Evolutionary conservation across 164 flowering plant species (phyloP).

Genomic region (Dillenia suffruticosa): DNA sequence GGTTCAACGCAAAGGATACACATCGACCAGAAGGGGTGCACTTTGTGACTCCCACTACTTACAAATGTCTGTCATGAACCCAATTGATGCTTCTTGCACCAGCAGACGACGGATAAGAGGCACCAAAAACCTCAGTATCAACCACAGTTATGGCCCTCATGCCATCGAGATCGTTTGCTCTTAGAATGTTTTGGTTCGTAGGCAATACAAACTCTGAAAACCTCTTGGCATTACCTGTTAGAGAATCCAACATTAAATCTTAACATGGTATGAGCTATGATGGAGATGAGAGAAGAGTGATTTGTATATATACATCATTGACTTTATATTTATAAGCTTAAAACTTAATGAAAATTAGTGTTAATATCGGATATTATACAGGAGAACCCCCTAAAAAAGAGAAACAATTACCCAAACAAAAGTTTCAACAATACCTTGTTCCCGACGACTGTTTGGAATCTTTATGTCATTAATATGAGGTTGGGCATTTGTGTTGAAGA

Average conservation of each 20-base stretch:
- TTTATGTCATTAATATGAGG: constrained; percentile 14
- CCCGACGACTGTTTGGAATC: constrained; percentile 10
- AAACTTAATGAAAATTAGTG: no score
- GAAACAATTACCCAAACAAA: no score
- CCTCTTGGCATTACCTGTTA: constrained; percentile 10
- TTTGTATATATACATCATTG: no score
- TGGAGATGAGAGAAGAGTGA: no score
- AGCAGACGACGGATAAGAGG: constrained; percentile 35
- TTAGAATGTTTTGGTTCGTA: constrained; percentile 21
- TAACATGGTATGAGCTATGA: no score
- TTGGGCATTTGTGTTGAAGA: constrained; percentile 9
- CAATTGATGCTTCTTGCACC: constrained; percentile 1
- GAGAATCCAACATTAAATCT: no score
- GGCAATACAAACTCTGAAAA: constrained; percentile 9
- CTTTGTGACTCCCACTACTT: constrained; percentile 8
- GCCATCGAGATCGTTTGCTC: neutral
- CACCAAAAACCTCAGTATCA: constrained; percentile 8
- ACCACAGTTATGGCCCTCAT: constrained; percentile 36
- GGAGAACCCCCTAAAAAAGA: no score
- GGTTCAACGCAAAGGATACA: constrained; percentile 24
- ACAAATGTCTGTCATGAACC: constrained; percentile 9
- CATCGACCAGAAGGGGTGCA: constrained; percentile 30
- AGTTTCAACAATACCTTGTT: constrained; percentile 19
- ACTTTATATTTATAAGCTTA: no score
- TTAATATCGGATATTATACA: no score